Evolutionary conservation across 2,329 filamentous ascomycete genomes (phyloP), one percentile per base, ranked within the genome.

Genomic region (Lecanosticta acicola): DNA sequence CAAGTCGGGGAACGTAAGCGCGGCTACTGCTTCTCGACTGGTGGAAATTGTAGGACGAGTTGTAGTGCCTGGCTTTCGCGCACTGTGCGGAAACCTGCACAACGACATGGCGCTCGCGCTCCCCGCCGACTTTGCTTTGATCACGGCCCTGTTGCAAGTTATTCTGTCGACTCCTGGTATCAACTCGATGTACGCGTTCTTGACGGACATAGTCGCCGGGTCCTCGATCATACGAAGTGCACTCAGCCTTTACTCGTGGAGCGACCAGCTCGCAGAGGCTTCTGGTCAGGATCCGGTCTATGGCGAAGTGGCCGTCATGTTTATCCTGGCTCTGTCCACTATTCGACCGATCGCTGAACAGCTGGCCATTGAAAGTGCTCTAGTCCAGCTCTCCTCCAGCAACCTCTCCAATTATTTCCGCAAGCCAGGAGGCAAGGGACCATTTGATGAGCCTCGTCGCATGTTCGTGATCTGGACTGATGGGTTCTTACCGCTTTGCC

Each of bases 391-490:
- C 41, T 80, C 85, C 16, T 84, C 84, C 1, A 87, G 89, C 41
- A 90, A 84, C 50, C 71, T 97, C 16, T 84, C 85, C 7, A 81
- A 82, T 45, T 84, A 85, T 64, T 84, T 94, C 66, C 82, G 86
- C 19, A 74, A 76, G 36, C 64, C 70, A 8, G 81, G 83, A 42
- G 77, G 78, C 38, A 83, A 89, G 47, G 85, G 85, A 2, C 89
- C 90, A 0, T 89, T 94, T 53, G 85, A 93, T 36, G 78, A 86
- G 4, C 79, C 83, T 1, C 70, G 78, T 0, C 81, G 91, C 19
- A 81, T 94, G 61, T 94, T 94, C 70, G 78, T 79, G 42, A 90
- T 97, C 59, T 98, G 93, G 93, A 81, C 82, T 16, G 85, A 87
- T 55, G 93, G 88, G 1, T 78, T 97, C 46, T 74, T 98, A 3